Conservation (phyloP, 768 basidiomycete species). For the Mycena crocata region DNA sequence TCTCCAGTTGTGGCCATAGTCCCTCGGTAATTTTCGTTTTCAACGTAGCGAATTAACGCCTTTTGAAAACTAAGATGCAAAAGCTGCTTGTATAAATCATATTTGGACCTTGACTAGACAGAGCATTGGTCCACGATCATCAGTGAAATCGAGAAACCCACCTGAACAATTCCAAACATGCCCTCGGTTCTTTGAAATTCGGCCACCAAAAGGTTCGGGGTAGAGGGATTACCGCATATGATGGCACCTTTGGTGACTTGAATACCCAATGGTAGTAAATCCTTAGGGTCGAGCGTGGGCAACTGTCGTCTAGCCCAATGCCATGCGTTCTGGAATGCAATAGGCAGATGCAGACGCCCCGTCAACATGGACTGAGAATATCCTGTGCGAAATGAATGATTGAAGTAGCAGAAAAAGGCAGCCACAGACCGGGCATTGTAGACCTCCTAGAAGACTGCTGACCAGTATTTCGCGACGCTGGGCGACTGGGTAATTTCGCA, state of each 20-base stretch:
- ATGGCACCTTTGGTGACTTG: constrained; percentile 84
- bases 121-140: constrained; percentile 13
- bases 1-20: constrained; percentile 76
- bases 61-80: constrained; percentile 78
- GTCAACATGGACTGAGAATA: constrained; percentile 46
- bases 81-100: constrained; percentile 87
- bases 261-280: constrained; percentile 88
- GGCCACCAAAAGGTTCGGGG: constrained; percentile 82
- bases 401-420: background rate
- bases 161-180: constrained; percentile 82
- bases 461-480: constrained; percentile 52
- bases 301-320: constrained; percentile 70
- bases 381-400: constrained; percentile 33
- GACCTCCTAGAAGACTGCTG: constrained; percentile 53
- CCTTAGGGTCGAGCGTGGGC: constrained; percentile 81
- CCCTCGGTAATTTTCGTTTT: constrained; percentile 81
- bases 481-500: constrained; percentile 48
- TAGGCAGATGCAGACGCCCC: constrained; percentile 48
- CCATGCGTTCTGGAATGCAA: constrained; percentile 53
- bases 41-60: constrained; percentile 71
- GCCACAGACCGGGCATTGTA: constrained; percentile 52
- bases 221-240: constrained; percentile 87
- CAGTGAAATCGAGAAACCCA: constrained; percentile 47
- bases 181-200: constrained; percentile 86
- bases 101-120: constrained; percentile 78